phyloP scores from a whole-genome alignment of 345 rosid genomes.

The Toxicodendron radicans region DNA sequence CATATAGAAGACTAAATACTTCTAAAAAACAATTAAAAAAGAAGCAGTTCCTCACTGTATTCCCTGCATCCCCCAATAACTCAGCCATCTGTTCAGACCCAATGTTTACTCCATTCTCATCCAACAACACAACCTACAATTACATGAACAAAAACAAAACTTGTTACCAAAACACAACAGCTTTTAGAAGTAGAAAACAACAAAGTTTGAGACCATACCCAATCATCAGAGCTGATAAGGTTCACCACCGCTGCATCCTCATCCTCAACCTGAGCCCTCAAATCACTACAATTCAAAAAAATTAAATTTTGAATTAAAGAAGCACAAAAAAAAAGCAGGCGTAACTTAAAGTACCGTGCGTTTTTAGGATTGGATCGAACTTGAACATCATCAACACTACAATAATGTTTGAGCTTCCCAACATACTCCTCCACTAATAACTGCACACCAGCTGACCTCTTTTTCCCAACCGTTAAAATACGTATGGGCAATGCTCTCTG shows the following conservation, averaged over 20 bases:
- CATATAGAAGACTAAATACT: background rate
- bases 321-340: background rate
- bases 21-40: background rate
- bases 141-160: background rate
- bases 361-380: constrained; percentile 78
- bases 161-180: too few relatives aligned
- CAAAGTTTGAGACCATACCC: constrained; percentile 49
- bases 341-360: constrained; percentile 45
- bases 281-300: constrained; percentile 44
- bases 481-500: constrained; percentile 85
- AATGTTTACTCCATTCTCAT: constrained; percentile 74
- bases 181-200: background rate
- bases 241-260: constrained; percentile 64
- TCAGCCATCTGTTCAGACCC: constrained; percentile 77
- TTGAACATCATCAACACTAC: constrained; percentile 58
- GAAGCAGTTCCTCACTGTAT: constrained; percentile 37
- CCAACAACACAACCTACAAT: constrained; percentile 79
- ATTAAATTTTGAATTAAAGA: background rate
- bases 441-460: constrained; percentile 74
- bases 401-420: constrained; percentile 63
- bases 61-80: constrained; percentile 71
- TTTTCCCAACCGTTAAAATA: constrained; percentile 71
- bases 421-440: constrained; percentile 68
- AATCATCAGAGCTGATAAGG: constrained; percentile 74
- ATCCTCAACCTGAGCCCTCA: constrained; percentile 71